A percentile compares a stretch with the other conserved stretches of the same genome.
Conservation (phyloP, 2,329 filamentous ascomycete genomes). For the Neofusicoccum umdonicola region DNA sequence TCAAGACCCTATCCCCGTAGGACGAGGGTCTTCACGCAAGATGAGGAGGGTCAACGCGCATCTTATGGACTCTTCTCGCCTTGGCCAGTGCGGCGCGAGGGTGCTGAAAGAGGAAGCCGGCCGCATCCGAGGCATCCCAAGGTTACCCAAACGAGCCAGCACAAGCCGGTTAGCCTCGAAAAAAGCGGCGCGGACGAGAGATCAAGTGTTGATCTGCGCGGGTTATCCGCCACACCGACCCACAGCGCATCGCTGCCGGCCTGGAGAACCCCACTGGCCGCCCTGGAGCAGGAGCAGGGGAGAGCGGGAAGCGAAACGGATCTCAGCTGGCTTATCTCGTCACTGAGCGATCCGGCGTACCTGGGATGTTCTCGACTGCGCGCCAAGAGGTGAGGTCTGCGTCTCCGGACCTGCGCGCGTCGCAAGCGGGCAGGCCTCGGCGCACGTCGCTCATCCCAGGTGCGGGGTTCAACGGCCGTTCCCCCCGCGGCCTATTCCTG, state of each 20-base stretch:
- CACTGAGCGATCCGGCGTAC: not conserved
- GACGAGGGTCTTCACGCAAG: not conserved
- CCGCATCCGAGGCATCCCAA: not conserved
- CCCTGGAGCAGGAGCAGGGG: not conserved
- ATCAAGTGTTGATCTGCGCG: slow-evolving; percentile 12
- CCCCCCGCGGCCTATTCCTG: not conserved
- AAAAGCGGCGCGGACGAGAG: slow-evolving; percentile 11
- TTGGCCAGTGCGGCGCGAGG: not conserved
- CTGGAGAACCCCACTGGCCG: slow-evolving; percentile 10
- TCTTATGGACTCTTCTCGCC: not conserved
- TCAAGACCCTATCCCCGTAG: not conserved
- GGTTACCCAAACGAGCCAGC: not conserved
- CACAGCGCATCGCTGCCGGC: slow-evolving; percentile 3
- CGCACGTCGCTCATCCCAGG: not conserved
- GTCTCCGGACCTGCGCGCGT: not conserved
- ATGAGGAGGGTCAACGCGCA: slow-evolving; percentile 1
- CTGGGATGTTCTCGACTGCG: not conserved
- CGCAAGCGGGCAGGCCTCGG: not conserved
- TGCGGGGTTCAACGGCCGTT: not conserved
- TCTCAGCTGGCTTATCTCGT: not conserved
- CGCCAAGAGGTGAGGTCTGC: not conserved
- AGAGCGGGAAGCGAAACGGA: not conserved
- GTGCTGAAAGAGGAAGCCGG: slow-evolving; percentile 2
- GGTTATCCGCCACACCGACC: slow-evolving; percentile 6
- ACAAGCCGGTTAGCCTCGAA: not conserved